These are phyloP conservation scores for Paragyromitra xinjiangensis DNA, from an alignment of 495 filamentous ascomycete genomes.

Conservation along the genomic window DNA sequence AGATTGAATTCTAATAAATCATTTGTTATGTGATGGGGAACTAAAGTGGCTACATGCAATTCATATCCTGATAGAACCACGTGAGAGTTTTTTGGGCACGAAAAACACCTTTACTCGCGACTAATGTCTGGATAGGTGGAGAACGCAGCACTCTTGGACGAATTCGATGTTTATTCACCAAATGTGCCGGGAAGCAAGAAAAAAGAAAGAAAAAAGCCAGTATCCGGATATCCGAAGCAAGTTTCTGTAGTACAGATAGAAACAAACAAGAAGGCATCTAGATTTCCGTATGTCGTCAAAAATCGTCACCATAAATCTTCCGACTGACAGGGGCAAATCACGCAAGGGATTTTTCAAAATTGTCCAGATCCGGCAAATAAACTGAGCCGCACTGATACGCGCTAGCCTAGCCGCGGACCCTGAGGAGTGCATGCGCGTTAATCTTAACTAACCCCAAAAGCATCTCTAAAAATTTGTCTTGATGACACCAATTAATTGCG, in stretches of 20 bases:
- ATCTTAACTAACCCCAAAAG: not conserved
- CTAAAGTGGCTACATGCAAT: not conserved
- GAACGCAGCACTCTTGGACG: not conserved
- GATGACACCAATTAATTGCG: not conserved
- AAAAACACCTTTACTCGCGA: not conserved
- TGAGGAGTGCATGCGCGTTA: not conserved
- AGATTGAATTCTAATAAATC: not conserved
- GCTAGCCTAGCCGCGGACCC: constrained; percentile 2
- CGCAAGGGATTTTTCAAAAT: not conserved
- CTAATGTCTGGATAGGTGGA: not conserved
- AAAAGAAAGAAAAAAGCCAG: not conserved
- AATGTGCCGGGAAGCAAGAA: not conserved
- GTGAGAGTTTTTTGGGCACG: no score
- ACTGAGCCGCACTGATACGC: not conserved
- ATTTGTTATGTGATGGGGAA: not conserved
- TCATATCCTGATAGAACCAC: not conserved
- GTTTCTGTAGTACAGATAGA: not conserved
- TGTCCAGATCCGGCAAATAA: not conserved
- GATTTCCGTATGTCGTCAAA: constrained; percentile 16
- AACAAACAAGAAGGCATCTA: no score
- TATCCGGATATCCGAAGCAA: constrained; percentile 1
- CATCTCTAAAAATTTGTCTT: not conserved
- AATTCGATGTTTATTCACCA: not conserved
- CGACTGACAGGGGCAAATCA: not conserved
- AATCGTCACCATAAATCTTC: constrained; percentile 1